Percentiles rank a stretch among this genome's conserved stretches.
Conservation (phyloP, 306 rosid species). For the Purshia tridentata region DNA sequence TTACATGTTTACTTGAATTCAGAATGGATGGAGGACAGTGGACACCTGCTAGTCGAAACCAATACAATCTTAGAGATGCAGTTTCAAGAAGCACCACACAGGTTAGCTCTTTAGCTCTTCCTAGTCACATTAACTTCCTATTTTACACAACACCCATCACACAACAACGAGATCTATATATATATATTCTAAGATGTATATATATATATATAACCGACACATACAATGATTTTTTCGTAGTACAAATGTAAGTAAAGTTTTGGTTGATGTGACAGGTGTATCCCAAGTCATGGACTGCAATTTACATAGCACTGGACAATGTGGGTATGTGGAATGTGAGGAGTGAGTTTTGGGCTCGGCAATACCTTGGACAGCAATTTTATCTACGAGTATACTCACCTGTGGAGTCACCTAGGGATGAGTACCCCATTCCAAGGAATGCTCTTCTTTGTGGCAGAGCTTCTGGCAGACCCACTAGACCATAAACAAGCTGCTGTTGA, state of each 20-base stretch:
- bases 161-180: too few species aligned
- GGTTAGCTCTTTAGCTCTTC: conserved; percentile 37
- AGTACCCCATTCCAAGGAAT: conserved; percentile 78
- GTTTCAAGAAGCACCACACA: conserved; percentile 80
- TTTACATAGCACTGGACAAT: conserved; percentile 78
- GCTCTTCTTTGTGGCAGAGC: conserved; percentile 93
- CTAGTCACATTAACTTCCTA: background rate
- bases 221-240: background rate
- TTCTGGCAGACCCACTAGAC: conserved; percentile 39
- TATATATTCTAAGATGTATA: too few species aligned
- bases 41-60: conserved; percentile 61
- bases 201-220: background rate
- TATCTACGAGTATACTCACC: conserved; percentile 83
- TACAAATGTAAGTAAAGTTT: background rate
- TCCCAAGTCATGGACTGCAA: conserved; percentile 94
- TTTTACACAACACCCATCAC: background rate
- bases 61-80: conserved; percentile 83
- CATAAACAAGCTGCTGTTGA: conserved; percentile 18
- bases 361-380: conserved; percentile 88
- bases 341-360: conserved; percentile 85
- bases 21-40: conserved; percentile 91
- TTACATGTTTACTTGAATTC: conserved; percentile 20
- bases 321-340: conserved; percentile 94
- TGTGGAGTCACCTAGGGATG: conserved; percentile 65
- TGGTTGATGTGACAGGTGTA: conserved; percentile 54